Evolutionary conservation across 2,329 filamentous ascomycete genomes (phyloP).

Genomic region (Albifimbria verrucaria): DNA sequence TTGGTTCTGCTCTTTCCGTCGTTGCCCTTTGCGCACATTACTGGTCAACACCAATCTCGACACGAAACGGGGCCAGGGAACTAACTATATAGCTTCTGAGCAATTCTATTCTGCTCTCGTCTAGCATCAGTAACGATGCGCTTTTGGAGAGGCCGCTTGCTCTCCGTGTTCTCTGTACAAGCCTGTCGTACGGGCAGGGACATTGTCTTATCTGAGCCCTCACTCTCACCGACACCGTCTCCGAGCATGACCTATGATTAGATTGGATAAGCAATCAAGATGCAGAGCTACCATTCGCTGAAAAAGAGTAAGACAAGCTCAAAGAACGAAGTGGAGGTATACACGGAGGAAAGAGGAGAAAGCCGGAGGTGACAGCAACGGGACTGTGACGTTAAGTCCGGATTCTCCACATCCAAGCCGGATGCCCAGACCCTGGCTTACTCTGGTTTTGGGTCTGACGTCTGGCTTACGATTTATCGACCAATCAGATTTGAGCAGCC

Average conservation of each 20-base stretch:
- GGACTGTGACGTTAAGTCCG: not conserved
- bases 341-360: too few relatives aligned
- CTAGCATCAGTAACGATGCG: constrained; percentile 16
- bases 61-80: not conserved
- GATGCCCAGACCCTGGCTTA: not conserved
- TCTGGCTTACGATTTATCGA: constrained; percentile 15
- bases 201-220: too few relatives aligned
- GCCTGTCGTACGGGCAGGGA: too few relatives aligned
- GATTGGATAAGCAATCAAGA: too few relatives aligned
- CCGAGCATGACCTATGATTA: too few relatives aligned
- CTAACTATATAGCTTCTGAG: constrained; percentile 20
- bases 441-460: not conserved
- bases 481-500: constrained; percentile 13
- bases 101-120: constrained; percentile 21
- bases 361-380: too few relatives aligned
- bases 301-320: too few relatives aligned
- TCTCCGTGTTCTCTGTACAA: too few relatives aligned
- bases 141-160: constrained; percentile 4
- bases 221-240: too few relatives aligned
- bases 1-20: constrained; percentile 11
- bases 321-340: too few relatives aligned
- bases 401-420: constrained; percentile 5
- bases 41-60: not conserved
- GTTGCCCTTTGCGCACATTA: constrained; percentile 10
- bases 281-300: too few relatives aligned